Base-by-base conservation (phyloP, 2,329 filamentous ascomycete species). In the Cercospora berteroae region DNA sequence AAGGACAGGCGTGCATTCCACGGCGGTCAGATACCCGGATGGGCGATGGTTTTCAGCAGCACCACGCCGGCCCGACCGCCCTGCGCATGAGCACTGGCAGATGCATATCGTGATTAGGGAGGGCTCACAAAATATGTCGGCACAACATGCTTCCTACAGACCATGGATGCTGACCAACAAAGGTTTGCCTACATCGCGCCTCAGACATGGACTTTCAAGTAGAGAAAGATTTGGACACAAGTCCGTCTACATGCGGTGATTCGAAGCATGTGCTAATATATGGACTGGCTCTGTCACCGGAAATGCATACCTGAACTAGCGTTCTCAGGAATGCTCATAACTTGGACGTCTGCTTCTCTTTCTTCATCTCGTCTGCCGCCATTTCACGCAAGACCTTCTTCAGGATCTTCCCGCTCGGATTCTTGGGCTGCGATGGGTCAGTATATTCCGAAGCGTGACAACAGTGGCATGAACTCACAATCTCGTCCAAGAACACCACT, bases 301-400 rank as follows among this genome's bases (percentile, higher is more conserved):
- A 50, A 25, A 50, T 50, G 44, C 44, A 25, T 23, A 50, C 0
- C 2, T 7, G 5, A 6, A 50, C 44, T 12, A 25, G 12, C 7
- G 5, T 5, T 50, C 12, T 4, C 12, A 5, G 5, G 10, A 4
- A 2, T 25, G 10, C 25, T 57, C 29, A 31, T 57, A 52, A 33
- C 82, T 88, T 94, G 10, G 88, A 83, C 0, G 89, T 89, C 68
- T 85, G 81, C 75, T 87, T 86, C 75, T 89, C 85, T 65, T 82
- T 83, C 76, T 89, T 88, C 81, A 84, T 90, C 80, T 95, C 92
- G 74, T 86, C 86, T 74, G 95, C 92, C 44, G 90, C 84, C 73
- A 95, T 78, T 50, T 90, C 78, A 60, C 87, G 84, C 62, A 87
- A 78, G 0, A 36, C 62, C 60, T 65, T 67, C 55, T 70, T 70